These are phyloP conservation scores for Botrytis hyacinthi DNA, from an alignment of 2,329 filamentous ascomycete species.

Conservation along the genomic window DNA sequence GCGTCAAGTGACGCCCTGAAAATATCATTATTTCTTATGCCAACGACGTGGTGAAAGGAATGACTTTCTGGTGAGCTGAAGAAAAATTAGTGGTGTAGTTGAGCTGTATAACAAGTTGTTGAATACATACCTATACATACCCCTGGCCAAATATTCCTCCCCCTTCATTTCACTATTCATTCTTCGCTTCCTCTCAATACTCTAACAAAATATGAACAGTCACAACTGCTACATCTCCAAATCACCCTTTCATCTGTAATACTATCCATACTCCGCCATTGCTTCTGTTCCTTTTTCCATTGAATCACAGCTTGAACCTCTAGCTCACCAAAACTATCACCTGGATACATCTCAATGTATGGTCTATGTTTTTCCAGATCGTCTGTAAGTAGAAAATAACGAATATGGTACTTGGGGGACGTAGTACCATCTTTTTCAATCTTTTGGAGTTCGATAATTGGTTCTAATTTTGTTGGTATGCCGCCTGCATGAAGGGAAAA, in stretches of 20 bases:
- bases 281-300: neutral
- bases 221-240: slow-evolving; percentile 3
- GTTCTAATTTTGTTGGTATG: neutral
- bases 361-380: neutral
- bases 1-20: neutral
- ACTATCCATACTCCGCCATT: neutral
- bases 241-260: neutral
- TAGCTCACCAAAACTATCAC: neutral
- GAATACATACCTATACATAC: neutral
- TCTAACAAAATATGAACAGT: neutral
- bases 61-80: too few relatives aligned
- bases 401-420: neutral
- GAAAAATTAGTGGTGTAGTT: neutral
- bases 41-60: too few relatives aligned
- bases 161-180: neutral
- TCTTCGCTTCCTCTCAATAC: neutral
- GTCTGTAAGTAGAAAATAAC: neutral
- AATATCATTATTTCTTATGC: neutral
- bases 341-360: slow-evolving; percentile 10
- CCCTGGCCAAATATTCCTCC: neutral
- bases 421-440: neutral
- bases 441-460: neutral
- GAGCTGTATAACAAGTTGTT: too few relatives aligned
- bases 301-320: neutral
- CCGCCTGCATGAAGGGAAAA: neutral